phyloP scores from a whole-genome alignment of 2,329 filamentous ascomycete species.

The Aspergillus transmontanensis region DNA sequence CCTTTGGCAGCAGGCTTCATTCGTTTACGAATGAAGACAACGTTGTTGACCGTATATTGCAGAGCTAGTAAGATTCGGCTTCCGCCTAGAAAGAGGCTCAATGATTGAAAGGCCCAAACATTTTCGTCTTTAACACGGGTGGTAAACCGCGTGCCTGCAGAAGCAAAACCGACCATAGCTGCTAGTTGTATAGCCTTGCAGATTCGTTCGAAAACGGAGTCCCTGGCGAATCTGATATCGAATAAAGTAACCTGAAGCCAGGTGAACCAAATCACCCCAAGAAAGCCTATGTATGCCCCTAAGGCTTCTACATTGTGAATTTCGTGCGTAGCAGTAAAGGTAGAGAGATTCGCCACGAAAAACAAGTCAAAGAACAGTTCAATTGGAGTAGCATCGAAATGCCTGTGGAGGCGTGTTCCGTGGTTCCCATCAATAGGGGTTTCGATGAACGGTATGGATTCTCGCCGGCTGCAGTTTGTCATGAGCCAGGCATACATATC shows the following conservation, averaged over 20 bases:
- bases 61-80: constrained; percentile 57
- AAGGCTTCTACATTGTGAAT: constrained; percentile 53
- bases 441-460: constrained; percentile 36
- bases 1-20: constrained; percentile 32
- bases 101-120: constrained; percentile 47
- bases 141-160: constrained; percentile 55
- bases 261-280: constrained; percentile 67
- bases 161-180: constrained; percentile 66
- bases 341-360: constrained; percentile 66
- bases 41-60: constrained; percentile 53
- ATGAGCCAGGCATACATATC: constrained; percentile 1
- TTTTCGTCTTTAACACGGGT: constrained; percentile 43
- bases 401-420: constrained; percentile 40
- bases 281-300: constrained; percentile 55
- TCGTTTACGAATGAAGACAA: constrained; percentile 28
- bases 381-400: constrained; percentile 56
- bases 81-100: constrained; percentile 50
- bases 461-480: constrained; percentile 14
- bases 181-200: constrained; percentile 64
- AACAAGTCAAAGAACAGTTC: constrained; percentile 64
- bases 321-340: constrained; percentile 60
- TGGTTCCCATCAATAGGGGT: constrained; percentile 35
- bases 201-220: constrained; percentile 64
- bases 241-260: constrained; percentile 67
- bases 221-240: constrained; percentile 67